Percentiles rank a stretch among this genome's conserved stretches.
Conservation (phyloP, 2,329 filamentous ascomycete genomes). For the Arachnomyces sp. region DNA sequence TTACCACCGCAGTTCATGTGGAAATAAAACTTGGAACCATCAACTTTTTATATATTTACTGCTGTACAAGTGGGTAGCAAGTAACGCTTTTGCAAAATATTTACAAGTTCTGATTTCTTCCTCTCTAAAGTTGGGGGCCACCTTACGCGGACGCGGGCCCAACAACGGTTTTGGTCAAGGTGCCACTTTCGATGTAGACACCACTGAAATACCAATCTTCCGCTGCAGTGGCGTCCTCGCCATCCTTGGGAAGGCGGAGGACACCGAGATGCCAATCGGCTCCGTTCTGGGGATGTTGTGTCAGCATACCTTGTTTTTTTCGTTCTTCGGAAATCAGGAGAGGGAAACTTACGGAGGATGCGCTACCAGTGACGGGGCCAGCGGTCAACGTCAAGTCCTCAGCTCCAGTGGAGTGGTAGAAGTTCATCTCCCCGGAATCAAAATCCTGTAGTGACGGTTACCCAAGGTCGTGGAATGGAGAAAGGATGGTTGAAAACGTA, state of each 20-base stretch:
- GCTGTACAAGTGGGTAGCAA: no score
- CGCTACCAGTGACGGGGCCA: conserved; percentile 52
- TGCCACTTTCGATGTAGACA: conserved; percentile 60
- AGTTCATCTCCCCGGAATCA: conserved; percentile 51
- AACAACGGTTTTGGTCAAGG: conserved; percentile 33
- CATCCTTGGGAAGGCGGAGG: conserved; percentile 54
- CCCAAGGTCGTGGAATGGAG: not conserved
- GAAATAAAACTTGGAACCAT: no score
- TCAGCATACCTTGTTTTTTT: no score
- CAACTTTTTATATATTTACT: no score
- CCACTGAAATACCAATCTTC: conserved; percentile 69
- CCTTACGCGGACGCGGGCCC: conserved; percentile 15
- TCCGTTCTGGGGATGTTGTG: no score
- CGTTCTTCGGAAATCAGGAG: not conserved
- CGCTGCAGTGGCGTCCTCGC: conserved; percentile 42
- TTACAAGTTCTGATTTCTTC: no score
- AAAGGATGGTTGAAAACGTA: conserved; percentile 18
- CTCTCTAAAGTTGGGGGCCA: no score
- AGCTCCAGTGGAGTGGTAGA: conserved; percentile 62
- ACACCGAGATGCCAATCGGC: conserved; percentile 67
- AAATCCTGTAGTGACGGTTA: conserved; percentile 44
- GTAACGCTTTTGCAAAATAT: no score
- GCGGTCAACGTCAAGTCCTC: conserved; percentile 52
- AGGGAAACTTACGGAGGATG: conserved; percentile 39
- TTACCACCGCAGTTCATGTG: no score